Conservation (phyloP, 2,329 filamentous ascomycete species). For the Magnaporthiopsis rhizophila region DNA sequence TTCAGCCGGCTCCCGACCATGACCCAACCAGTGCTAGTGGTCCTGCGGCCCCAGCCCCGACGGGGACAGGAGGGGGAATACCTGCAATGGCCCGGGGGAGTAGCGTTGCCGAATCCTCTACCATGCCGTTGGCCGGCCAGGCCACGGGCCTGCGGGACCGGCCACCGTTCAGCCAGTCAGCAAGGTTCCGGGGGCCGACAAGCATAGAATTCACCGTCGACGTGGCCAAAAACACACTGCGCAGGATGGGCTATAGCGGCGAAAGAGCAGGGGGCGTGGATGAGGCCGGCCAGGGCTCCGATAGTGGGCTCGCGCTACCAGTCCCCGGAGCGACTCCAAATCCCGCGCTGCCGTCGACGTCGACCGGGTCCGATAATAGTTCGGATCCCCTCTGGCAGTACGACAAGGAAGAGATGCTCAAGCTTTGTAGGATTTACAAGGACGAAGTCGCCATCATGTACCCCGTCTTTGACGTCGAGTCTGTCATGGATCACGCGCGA, state of each 20-base stretch:
- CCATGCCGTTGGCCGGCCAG: slow-evolving; percentile 34
- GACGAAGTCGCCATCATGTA: slow-evolving; percentile 93
- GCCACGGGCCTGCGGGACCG: slow-evolving; percentile 25
- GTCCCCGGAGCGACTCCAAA: background rate
- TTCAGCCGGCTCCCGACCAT: slow-evolving; percentile 35
- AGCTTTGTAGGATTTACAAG: slow-evolving; percentile 72
- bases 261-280: slow-evolving; percentile 51
- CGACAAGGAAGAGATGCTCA: slow-evolving; percentile 68
- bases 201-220: slow-evolving; percentile 80
- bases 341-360: background rate
- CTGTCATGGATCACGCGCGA: slow-evolving; percentile 61
- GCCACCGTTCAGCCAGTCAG: slow-evolving; percentile 42
- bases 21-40: slow-evolving; percentile 23
- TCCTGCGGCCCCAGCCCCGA: too few species aligned
- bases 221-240: slow-evolving; percentile 77
- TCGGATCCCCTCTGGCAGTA: slow-evolving; percentile 76
- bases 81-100: background rate
- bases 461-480: slow-evolving; percentile 69
- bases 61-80: background rate
- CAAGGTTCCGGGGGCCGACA: slow-evolving; percentile 74
- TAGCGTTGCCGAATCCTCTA: slow-evolving; percentile 19
- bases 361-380: slow-evolving; percentile 8
- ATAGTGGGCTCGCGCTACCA: slow-evolving; percentile 27
- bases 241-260: slow-evolving; percentile 78
- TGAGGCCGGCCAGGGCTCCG: slow-evolving; percentile 35